Evolutionary conservation across 2,329 filamentous ascomycete species (phyloP).

Genomic region (Fusarium sp.): DNA sequence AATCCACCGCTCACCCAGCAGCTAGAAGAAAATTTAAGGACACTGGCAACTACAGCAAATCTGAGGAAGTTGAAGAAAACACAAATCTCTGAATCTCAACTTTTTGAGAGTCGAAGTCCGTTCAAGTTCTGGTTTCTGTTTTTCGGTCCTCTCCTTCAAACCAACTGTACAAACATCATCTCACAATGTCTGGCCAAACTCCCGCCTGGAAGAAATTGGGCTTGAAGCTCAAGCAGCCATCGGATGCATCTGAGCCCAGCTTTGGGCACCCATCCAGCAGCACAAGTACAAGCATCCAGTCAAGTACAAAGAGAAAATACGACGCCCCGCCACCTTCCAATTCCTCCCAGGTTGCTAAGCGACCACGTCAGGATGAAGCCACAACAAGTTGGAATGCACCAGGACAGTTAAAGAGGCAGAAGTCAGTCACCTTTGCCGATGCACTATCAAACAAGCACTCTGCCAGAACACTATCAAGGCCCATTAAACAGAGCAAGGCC

Average conservation of each 20-base stretch:
- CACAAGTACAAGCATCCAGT: constrained; percentile 41
- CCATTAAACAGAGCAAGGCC: constrained; percentile 43
- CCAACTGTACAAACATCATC: constrained; percentile 16
- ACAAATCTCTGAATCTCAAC: constrained; percentile 1
- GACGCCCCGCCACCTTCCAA: constrained; percentile 46
- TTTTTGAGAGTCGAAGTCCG: not conserved
- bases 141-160: not conserved
- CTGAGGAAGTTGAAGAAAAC: constrained; percentile 23
- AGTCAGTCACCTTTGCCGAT: constrained; percentile 60
- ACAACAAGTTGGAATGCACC: constrained; percentile 38
- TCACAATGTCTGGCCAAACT: constrained; percentile 56
- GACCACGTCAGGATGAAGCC: constrained; percentile 45
- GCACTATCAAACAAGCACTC: constrained; percentile 44
- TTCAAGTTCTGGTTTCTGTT: not conserved
- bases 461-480: constrained; percentile 46
- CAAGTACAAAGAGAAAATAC: constrained; percentile 51
- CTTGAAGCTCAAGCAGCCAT: constrained; percentile 64
- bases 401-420: constrained; percentile 49
- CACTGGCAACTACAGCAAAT: constrained; percentile 33
- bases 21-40: constrained; percentile 33
- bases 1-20: constrained; percentile 24
- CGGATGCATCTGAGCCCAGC: constrained; percentile 45
- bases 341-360: constrained; percentile 46
- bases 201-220: constrained; percentile 70
- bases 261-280: constrained; percentile 50